phyloP scores from a whole-genome alignment of 208 protist genomes.

The Trypanosomatidae sp. region DNA sequence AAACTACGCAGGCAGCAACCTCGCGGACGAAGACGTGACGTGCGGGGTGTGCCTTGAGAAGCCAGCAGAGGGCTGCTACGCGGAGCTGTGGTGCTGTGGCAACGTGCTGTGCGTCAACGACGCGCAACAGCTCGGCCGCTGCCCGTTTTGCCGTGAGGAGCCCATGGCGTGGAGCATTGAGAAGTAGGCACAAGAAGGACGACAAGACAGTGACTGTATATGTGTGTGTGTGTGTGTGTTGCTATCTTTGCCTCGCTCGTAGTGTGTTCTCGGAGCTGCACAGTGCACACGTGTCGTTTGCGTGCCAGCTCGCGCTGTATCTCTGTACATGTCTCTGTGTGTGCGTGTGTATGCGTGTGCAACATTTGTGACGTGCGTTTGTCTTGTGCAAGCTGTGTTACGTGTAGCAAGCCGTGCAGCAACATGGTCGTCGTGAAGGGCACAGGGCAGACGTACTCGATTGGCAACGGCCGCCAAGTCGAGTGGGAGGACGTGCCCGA shows the following conservation, averaged over 20 bases:
- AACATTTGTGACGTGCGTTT: neutral
- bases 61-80: conserved; percentile 30
- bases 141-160: conserved; percentile 73
- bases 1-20: neutral
- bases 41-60: conserved; percentile 78
- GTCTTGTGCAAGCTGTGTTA: neutral
- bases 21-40: conserved; percentile 29
- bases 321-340: neutral
- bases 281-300: neutral
- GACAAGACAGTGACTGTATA: neutral
- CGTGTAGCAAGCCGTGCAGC: neutral
- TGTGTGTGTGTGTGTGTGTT: neutral
- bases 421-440: conserved; percentile 69
- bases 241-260: conserved; percentile 2
- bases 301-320: neutral
- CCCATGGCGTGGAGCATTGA: conserved; percentile 72
- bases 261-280: neutral
- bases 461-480: conserved; percentile 61
- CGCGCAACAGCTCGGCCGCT: conserved; percentile 58
- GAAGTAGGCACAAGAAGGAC: conserved; percentile 12
- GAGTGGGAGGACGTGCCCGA: conserved; percentile 70
- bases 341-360: neutral
- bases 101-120: conserved; percentile 74
- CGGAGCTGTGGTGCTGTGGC: conserved; percentile 71
- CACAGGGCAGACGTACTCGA: conserved; percentile 51